Percentiles rank a stretch among this genome's conserved stretches.
Conservation (phyloP, 345 rosid species). For the Salix caprea region DNA sequence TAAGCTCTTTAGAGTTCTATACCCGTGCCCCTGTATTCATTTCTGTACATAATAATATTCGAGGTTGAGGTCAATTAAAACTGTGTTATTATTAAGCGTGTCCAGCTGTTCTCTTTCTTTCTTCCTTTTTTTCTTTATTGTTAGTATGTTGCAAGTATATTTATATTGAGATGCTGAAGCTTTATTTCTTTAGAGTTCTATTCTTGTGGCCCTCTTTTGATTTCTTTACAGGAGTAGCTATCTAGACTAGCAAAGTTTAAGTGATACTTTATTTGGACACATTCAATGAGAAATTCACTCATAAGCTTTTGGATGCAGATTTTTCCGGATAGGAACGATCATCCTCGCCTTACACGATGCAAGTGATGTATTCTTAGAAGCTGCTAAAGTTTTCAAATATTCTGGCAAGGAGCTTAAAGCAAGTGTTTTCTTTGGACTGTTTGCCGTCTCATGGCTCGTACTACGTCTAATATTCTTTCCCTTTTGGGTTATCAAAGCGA, state of each 20-base stretch:
- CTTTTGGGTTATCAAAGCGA: conserved; percentile 69
- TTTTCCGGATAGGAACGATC: conserved; percentile 77
- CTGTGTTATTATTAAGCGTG: background rate
- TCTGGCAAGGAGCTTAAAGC: conserved; percentile 85
- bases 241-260: background rate
- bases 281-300: background rate
- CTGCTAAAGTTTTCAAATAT: conserved; percentile 87
- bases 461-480: conserved; percentile 88
- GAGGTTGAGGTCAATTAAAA: background rate
- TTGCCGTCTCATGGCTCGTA: conserved; percentile 87
- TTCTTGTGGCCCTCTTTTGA: background rate
- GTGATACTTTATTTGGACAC: background rate
- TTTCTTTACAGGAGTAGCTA: background rate
- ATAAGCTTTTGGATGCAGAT: conserved; percentile 34
- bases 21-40: background rate
- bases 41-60: background rate
- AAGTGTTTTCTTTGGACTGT: conserved; percentile 82
- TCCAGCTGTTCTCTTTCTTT: background rate
- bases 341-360: conserved; percentile 89
- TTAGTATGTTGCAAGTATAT: background rate
- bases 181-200: background rate
- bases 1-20: background rate
- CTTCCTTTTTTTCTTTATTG: background rate
- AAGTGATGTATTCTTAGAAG: conserved; percentile 85
- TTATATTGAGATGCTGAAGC: background rate